A percentile compares a stretch with the other conserved stretches of the same genome.
These are phyloP conservation scores for Paramecium bursaria DNA, from an alignment of 73 alveolate species.

Conservation along the genomic window DNA sequence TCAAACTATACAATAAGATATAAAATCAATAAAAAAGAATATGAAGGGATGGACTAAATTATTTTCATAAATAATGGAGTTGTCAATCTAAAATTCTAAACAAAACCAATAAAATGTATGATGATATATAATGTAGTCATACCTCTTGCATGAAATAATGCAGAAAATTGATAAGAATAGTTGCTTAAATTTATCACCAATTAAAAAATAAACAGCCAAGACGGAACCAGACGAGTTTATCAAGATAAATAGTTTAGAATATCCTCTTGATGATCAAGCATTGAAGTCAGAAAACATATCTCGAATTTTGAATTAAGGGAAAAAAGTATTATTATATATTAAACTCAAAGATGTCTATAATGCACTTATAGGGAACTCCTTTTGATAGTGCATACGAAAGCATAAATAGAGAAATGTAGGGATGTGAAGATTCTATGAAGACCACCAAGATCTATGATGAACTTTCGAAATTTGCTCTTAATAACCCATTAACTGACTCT, in stretches of 20 bases:
- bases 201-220: neutral
- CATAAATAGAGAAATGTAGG: conserved; percentile 21
- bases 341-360: conserved; percentile 14
- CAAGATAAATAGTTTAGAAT: no score
- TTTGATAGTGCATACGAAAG: conserved; percentile 30
- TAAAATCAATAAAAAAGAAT: no score
- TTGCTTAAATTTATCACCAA: conserved; percentile 14
- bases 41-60: conserved; percentile 50
- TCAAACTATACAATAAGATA: no score
- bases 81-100: conserved; percentile 7
- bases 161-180: neutral
- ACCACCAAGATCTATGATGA: no score
- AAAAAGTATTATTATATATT: conserved; percentile 13
- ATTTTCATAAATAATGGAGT: conserved; percentile 25
- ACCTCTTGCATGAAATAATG: neutral
- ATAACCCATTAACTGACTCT: no score
- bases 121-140: neutral
- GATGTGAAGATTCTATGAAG: conserved; percentile 1
- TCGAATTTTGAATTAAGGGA: conserved; percentile 8
- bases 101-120: conserved; percentile 28
- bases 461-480: no score
- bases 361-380: conserved; percentile 45
- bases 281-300: neutral
- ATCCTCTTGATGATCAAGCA: no score
- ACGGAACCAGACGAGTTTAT: conserved; percentile 32